Conservation (phyloP, 78 protist species). For the Capsaspora owczarzaki region DNA sequence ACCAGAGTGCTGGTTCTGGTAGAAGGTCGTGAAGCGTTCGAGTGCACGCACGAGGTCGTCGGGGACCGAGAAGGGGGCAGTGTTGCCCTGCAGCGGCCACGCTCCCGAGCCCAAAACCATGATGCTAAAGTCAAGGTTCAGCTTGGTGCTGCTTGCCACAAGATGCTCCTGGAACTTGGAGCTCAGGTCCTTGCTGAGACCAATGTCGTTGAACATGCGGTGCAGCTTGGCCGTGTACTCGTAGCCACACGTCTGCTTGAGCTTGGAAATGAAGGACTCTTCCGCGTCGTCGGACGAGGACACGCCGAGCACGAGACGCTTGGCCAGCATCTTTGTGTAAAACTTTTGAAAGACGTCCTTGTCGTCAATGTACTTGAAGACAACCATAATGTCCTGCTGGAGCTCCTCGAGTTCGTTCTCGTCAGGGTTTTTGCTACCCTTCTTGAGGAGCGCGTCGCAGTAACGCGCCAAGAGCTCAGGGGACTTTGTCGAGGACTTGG, state of each 20-base stretch:
- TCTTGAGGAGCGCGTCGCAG: constrained; percentile 58
- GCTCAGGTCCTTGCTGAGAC: constrained; percentile 11
- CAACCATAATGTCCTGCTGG: constrained; percentile 7
- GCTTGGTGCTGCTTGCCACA: neutral
- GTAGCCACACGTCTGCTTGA: constrained; percentile 45
- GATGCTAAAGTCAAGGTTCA: constrained; percentile 57
- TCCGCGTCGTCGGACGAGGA: constrained; percentile 66
- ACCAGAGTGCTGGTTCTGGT: constrained; percentile 45
- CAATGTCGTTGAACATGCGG: constrained; percentile 80
- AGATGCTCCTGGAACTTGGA: neutral
- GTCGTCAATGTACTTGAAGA: constrained; percentile 69
- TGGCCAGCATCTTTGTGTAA: constrained; percentile 71
- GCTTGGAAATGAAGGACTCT: constrained; percentile 57
- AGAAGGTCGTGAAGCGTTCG: constrained; percentile 2
- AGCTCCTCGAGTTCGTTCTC: constrained; percentile 61
- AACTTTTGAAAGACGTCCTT: constrained; percentile 80
- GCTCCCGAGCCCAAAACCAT: constrained; percentile 59
- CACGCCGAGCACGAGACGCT: constrained; percentile 59
- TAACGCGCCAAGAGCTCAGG: constrained; percentile 73
- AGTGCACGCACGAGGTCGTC: constrained; percentile 18
- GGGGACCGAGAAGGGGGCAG: constrained; percentile 45
- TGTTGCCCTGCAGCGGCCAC: constrained; percentile 69
- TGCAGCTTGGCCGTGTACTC: constrained; percentile 80
- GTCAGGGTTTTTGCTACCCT: constrained; percentile 23
- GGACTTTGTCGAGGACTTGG: constrained; percentile 14